Base-by-base conservation (phyloP, 2,329 filamentous ascomycete species). In the Alternaria hordeiaustralica region DNA sequence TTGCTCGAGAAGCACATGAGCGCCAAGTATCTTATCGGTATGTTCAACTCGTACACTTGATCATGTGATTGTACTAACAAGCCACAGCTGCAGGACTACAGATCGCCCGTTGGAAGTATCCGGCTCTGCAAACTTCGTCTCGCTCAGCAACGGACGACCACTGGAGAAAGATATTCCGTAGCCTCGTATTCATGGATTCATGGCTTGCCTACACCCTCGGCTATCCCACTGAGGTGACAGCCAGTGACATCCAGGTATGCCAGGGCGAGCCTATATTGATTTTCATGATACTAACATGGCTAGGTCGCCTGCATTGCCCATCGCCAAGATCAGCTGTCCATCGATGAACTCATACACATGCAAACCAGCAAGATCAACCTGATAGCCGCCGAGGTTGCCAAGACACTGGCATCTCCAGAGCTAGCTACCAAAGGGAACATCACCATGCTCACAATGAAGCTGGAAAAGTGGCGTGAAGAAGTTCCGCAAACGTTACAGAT, bases 171-270 rank as follows among this genome's bases (percentile, higher is more conserved):
- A 58, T 80, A 13, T 76, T 73, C 36, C 71, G 78, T 10, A 80
- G 76, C 51, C 63, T 80, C 10, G 75, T 80, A 9, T 80, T 80
- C 64, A 78, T 80, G 75, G 79, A 80, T 61, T 75, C 74, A 21
- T 81, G 79, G 79, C 69, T 80, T 7, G 78, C 77, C 2, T 80
- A 78, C 44, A 81, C 78, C 2, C 62, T 81, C 2, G 79, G 79
- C 8, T 81, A 79, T 55, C 63, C 59, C 8, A 72, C 77, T 7
- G 77, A 79, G 47, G 71, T 76, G 7, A 75, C 73, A 9, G 18
- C 69, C 6, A 69, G 63, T 11, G 78, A 80, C 49, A 64, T 74
- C 12, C 57, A 68, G 55, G 76, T 78, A 77, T 23, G 47, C 15
- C 10, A 73, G 60, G 10, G 20, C 10, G 8, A 41, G 43, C 18